These are phyloP conservation scores for Hymenoscyphus occultus DNA, from an alignment of 2,329 filamentous ascomycete genomes.

Conservation along the genomic window DNA sequence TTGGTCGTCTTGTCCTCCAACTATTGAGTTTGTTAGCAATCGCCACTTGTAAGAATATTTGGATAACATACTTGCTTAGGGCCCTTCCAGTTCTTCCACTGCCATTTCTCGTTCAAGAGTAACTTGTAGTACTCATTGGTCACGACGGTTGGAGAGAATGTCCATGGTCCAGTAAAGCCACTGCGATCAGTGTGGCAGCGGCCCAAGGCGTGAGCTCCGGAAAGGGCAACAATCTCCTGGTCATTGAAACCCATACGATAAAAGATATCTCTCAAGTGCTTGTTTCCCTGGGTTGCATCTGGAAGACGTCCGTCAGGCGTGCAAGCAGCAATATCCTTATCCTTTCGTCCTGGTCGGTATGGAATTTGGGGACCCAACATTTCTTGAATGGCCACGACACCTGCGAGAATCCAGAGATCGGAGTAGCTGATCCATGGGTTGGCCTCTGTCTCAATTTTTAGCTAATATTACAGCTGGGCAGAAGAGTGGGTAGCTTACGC, in stretches of 20 bases:
- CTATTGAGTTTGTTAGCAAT: slow-evolving; percentile 41
- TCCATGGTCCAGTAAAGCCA: slow-evolving; percentile 87
- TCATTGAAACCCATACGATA: slow-evolving; percentile 97
- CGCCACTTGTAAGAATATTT: background rate
- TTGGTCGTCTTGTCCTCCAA: slow-evolving; percentile 86
- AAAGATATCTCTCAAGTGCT: slow-evolving; percentile 89
- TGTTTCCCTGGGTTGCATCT: slow-evolving; percentile 72
- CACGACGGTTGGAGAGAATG: slow-evolving; percentile 83
- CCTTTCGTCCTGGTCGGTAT: slow-evolving; percentile 80
- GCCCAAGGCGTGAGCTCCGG: slow-evolving; percentile 81
- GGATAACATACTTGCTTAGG: slow-evolving; percentile 60
- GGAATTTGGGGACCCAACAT: slow-evolving; percentile 87
- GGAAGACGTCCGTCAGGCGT: slow-evolving; percentile 91
- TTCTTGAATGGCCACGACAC: slow-evolving; percentile 86
- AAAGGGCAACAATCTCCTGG: slow-evolving; percentile 89
- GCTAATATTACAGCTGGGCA: slow-evolving; percentile 5
- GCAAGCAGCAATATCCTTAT: slow-evolving; percentile 78
- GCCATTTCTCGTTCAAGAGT: slow-evolving; percentile 88
- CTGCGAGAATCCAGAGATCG: slow-evolving; percentile 91
- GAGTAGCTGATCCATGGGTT: slow-evolving; percentile 97
- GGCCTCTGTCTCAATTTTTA: slow-evolving; percentile 49
- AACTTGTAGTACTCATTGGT: slow-evolving; percentile 95
- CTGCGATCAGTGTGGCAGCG: slow-evolving; percentile 86
- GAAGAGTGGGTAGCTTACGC: slow-evolving; percentile 46
- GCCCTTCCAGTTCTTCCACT: slow-evolving; percentile 86